Base-by-base conservation (phyloP, 176 grass and related monocot genomes). In the Carex littledalei region DNA sequence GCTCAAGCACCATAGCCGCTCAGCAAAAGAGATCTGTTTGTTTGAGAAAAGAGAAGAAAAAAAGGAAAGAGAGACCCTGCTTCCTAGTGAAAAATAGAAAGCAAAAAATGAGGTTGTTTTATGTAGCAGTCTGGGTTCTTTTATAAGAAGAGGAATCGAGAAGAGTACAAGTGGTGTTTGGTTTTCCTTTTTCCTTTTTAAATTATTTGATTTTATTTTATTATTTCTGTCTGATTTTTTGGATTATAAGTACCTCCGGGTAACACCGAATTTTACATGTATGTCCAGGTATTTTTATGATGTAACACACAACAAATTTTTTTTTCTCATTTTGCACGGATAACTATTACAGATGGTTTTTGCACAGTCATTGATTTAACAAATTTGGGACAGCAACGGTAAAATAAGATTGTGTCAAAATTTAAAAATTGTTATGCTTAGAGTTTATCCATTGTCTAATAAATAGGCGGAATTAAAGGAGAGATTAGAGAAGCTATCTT, bases 91-190 rank as follows among this genome's bases (percentile, higher is more conserved):
- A 65, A 32, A 14, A 15, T 15, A n/a, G 9, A 65, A 57, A 20
- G 17, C 22, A 24, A 54, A 78, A 31, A 78, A 78, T 80, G 53
- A 59, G 26, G 74, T 15, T 80, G 64, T 81, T 64, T 13, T 24
- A 16, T 47, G 8, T 14, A 4, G 79, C 3, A 47, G 55, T 3
- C 64, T 60, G 34, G 21, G 13, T 37, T 61, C 31, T 80, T 80
- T 80, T 80, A 80, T 80, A 80, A 63, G 55, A 62, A 39, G 55
- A 81, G 32, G 12, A 14, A 80, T 56, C 29, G 18, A 80, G 75
- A 80, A 57, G 50, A 69, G 41, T 83, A 35, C 81, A 69, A 83
- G 63, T 69, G 63, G 63, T 49, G 14, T 68, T 83, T 83, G 81
- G 8, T 52, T 83, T 68, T 55, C 4, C 18, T 68, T 68, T 64